Percentiles rank a stretch among this genome's conserved stretches.
These are phyloP conservation scores for Neurospora hispaniola DNA, from an alignment of 495 filamentous ascomycete genomes.

Conservation along the genomic window DNA sequence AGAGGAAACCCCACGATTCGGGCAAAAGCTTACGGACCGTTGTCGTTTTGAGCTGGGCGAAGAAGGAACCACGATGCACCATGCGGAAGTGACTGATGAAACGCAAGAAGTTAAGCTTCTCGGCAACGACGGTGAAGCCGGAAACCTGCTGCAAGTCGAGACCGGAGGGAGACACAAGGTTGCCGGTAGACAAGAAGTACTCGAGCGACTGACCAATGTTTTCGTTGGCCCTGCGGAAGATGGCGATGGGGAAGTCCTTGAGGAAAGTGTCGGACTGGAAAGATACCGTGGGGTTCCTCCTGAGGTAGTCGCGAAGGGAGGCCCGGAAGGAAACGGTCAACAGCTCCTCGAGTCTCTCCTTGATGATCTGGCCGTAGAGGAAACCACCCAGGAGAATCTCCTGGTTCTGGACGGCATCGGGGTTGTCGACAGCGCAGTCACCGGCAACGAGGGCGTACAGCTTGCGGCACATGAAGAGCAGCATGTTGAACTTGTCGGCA, in stretches of 20 bases:
- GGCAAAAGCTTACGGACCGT: slow-evolving; percentile 91
- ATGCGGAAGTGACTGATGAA: slow-evolving; percentile 99
- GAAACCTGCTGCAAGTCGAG: slow-evolving; percentile 90
- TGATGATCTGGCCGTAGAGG: slow-evolving; percentile 88
- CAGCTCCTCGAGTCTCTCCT: slow-evolving; percentile 87
- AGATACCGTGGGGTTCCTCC: slow-evolving; percentile 46
- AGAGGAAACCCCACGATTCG: slow-evolving; percentile 95
- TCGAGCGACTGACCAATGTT: slow-evolving; percentile 78
- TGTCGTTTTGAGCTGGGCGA: slow-evolving; percentile 93
- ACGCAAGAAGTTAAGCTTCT: slow-evolving; percentile 98
- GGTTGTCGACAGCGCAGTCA: slow-evolving; percentile 87
- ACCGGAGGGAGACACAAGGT: slow-evolving; percentile 79
- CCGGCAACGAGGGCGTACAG: slow-evolving; percentile 86
- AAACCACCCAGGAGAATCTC: slow-evolving; percentile 89
- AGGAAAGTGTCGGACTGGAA: slow-evolving; percentile 64
- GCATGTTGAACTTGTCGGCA: slow-evolving; percentile 84
- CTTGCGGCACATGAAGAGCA: slow-evolving; percentile 93
- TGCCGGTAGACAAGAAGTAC: slow-evolving; percentile 94
- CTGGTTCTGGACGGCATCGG: slow-evolving; percentile 89
- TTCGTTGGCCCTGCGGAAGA: slow-evolving; percentile 73
- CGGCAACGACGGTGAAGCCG: slow-evolving; percentile 90
- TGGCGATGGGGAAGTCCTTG: slow-evolving; percentile 65
- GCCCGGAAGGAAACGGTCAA: slow-evolving; percentile 52
- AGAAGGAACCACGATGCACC: slow-evolving; percentile 98
- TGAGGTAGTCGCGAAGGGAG: slow-evolving; percentile 58